Percentiles rank a stretch among this genome's conserved stretches.
Conservation (phyloP, 495 filamentous ascomycete species). For the Penicillium lagena region DNA sequence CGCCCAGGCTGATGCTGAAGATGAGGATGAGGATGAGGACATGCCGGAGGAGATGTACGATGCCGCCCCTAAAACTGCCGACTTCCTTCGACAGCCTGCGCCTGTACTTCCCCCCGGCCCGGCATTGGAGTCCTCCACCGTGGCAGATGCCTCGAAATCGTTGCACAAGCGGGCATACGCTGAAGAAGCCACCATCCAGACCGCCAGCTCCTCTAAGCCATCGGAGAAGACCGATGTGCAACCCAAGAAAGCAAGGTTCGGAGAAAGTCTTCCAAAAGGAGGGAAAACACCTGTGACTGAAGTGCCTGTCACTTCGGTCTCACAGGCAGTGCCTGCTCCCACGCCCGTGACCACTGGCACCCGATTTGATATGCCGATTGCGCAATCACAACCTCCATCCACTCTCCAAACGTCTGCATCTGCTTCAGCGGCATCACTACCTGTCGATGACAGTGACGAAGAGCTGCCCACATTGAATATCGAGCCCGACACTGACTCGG, state of each 20-base stretch:
- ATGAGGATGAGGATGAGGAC: conserved; percentile 42
- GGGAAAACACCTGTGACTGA: not conserved
- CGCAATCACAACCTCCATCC: conserved; percentile 3
- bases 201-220: not conserved
- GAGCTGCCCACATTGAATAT: conserved; percentile 44
- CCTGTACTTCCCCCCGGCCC: conserved; percentile 8
- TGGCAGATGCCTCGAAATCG: not conserved
- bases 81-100: conserved; percentile 22
- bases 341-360: not conserved
- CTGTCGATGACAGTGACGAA: conserved; percentile 41
- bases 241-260: conserved; percentile 29
- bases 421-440: conserved; percentile 1
- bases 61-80: conserved; percentile 9
- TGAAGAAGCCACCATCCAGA: conserved; percentile 16
- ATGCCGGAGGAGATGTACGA: conserved; percentile 10
- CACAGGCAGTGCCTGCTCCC: not conserved
- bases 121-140: conserved; percentile 8
- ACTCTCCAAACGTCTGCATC: conserved; percentile 4
- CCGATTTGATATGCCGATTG: conserved; percentile 5
- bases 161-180: conserved; percentile 29
- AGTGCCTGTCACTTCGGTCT: not conserved
- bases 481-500: conserved; percentile 40
- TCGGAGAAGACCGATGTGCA: conserved; percentile 10
- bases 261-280: conserved; percentile 6
- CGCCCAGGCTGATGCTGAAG: conserved; percentile 20